These are phyloP conservation scores for Spencermartinsiella ligniputridi DNA, from an alignment of 1,139 yeast species.

Conservation along the genomic window DNA sequence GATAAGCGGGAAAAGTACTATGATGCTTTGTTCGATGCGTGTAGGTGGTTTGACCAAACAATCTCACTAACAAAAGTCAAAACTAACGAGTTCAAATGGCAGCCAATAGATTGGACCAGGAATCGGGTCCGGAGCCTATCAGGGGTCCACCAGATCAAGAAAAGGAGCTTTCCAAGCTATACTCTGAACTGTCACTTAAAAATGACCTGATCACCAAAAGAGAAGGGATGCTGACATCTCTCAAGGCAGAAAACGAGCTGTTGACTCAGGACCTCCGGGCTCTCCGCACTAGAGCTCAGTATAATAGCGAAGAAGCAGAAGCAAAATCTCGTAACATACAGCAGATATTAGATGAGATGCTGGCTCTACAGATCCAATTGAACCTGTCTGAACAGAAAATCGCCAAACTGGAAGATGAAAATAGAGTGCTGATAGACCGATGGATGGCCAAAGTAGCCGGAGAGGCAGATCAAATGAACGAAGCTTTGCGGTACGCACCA, in stretches of 20 bases:
- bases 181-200: slow-evolving; percentile 19
- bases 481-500: slow-evolving; percentile 34
- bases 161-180: slow-evolving; percentile 20
- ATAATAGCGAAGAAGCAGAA: slow-evolving; percentile 23
- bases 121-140: neutral
- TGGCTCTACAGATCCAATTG: slow-evolving; percentile 65
- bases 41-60: slow-evolving; percentile 18
- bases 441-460: slow-evolving; percentile 56
- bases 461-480: slow-evolving; percentile 60
- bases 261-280: slow-evolving; percentile 9
- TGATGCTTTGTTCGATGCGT: slow-evolving; percentile 19
- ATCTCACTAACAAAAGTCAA: neutral
- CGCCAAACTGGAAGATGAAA: slow-evolving; percentile 43
- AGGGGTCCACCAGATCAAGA: slow-evolving; percentile 9
- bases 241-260: slow-evolving; percentile 9
- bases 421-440: slow-evolving; percentile 49
- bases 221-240: slow-evolving; percentile 7
- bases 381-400: slow-evolving; percentile 52
- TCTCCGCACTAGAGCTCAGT: slow-evolving; percentile 14
- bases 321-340: slow-evolving; percentile 46
- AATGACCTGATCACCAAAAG: slow-evolving; percentile 16
- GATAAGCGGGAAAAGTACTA: slow-evolving; percentile 25
- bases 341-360: slow-evolving; percentile 62
- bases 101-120: neutral
- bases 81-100: neutral